A percentile compares a stretch with the other conserved stretches of the same genome.
Conservation (phyloP, 768 basidiomycete species). For the Lactarius sp. region DNA sequence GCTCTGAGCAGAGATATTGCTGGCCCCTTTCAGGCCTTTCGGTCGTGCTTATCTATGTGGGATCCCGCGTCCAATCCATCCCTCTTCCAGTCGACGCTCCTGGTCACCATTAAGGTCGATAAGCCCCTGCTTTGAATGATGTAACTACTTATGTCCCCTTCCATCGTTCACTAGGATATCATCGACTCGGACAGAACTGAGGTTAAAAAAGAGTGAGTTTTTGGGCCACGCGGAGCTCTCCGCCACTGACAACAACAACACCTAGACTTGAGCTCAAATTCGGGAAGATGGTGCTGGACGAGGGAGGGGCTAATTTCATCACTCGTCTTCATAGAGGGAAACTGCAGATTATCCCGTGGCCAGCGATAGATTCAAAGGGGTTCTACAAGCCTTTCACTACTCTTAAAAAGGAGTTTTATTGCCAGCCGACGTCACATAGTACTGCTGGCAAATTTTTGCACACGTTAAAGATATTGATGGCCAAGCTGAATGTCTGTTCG, state of each 20-base stretch:
- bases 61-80: slow-evolving; percentile 56
- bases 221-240: neutral
- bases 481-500: slow-evolving; percentile 34
- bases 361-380: slow-evolving; percentile 55
- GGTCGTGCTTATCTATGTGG: slow-evolving; percentile 50
- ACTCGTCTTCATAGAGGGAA: slow-evolving; percentile 38
- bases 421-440: slow-evolving; percentile 45
- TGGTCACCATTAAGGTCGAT: slow-evolving; percentile 57
- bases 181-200: slow-evolving; percentile 46
- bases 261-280: slow-evolving; percentile 38
- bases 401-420: slow-evolving; percentile 36
- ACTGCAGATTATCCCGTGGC: slow-evolving; percentile 59
- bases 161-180: slow-evolving; percentile 24
- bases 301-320: slow-evolving; percentile 46
- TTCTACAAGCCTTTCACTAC: slow-evolving; percentile 50
- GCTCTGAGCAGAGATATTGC: slow-evolving; percentile 56
- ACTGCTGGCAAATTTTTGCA: slow-evolving; percentile 53
- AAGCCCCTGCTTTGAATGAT: no score
- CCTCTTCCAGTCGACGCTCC: slow-evolving; percentile 53
- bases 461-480: slow-evolving; percentile 43
- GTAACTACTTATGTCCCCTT: neutral
- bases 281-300: slow-evolving; percentile 55
- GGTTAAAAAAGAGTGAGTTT: slow-evolving; percentile 50
- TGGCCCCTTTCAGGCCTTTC: slow-evolving; percentile 58
- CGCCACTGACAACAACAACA: slow-evolving; percentile 13